Evolutionary conservation across 1,284 basidiomycete species (phyloP).

Genomic region (Leccinum subrobustum): DNA sequence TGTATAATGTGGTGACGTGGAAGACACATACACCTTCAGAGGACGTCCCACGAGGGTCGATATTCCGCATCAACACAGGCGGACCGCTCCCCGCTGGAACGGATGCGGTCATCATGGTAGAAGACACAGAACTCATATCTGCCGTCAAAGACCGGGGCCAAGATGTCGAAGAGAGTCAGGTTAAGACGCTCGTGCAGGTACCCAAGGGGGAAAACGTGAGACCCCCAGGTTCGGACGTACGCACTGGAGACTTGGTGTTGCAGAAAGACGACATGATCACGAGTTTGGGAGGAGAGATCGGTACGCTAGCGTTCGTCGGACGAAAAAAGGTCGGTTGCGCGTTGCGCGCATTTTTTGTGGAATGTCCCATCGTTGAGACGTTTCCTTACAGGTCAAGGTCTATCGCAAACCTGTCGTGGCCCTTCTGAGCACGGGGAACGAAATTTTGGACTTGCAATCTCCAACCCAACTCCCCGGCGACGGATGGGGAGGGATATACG

Average conservation of each 20-base stretch:
- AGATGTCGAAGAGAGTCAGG: slow-evolving; percentile 64
- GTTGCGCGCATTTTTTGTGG: neutral
- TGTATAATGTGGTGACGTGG: slow-evolving; percentile 72
- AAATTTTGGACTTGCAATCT: slow-evolving; percentile 66
- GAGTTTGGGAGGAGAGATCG: slow-evolving; percentile 80
- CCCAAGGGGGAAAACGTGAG: slow-evolving; percentile 73
- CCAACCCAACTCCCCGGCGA: slow-evolving; percentile 37
- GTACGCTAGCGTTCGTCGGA: slow-evolving; percentile 80
- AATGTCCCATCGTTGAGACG: neutral
- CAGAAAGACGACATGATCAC: slow-evolving; percentile 60
- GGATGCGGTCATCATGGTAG: slow-evolving; percentile 88
- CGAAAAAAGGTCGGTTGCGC: slow-evolving; percentile 51
- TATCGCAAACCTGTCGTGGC: slow-evolving; percentile 74
- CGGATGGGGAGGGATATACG: slow-evolving; percentile 72
- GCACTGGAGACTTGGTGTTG: slow-evolving; percentile 65
- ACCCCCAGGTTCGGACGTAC: slow-evolving; percentile 72
- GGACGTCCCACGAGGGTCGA: slow-evolving; percentile 47
- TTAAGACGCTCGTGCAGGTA: slow-evolving; percentile 66
- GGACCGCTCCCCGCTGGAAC: slow-evolving; percentile 72
- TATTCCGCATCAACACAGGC: slow-evolving; percentile 81
- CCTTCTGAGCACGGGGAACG: slow-evolving; percentile 83
- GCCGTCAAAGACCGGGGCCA: slow-evolving; percentile 48
- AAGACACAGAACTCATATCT: slow-evolving; percentile 76
- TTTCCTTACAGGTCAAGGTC: slow-evolving; percentile 55
- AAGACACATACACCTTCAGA: slow-evolving; percentile 42